These are phyloP conservation scores for Hortaea werneckii DNA, from an alignment of 2,329 filamentous ascomycete species.

Conservation along the genomic window DNA sequence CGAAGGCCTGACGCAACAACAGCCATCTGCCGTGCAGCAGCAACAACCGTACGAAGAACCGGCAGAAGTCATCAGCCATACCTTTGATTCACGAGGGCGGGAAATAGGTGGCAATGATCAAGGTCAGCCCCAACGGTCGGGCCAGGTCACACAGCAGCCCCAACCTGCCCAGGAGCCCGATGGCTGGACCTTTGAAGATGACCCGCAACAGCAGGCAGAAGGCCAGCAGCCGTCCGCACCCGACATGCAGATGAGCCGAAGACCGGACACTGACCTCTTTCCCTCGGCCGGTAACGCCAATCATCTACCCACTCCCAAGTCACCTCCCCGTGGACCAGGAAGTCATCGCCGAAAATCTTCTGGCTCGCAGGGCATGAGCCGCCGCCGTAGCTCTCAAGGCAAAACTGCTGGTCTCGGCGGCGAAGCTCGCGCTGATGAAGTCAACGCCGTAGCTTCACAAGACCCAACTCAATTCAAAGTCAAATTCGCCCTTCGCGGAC, in stretches of 20 bases:
- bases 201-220: slow-evolving; percentile 48
- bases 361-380: slow-evolving; percentile 46
- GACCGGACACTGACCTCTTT: slow-evolving; percentile 82
- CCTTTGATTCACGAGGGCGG: slow-evolving; percentile 48
- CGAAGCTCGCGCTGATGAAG: slow-evolving; percentile 33
- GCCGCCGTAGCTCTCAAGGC: slow-evolving; percentile 51
- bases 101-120: slow-evolving; percentile 38
- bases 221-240: slow-evolving; percentile 11
- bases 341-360: slow-evolving; percentile 75
- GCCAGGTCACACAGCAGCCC: slow-evolving; percentile 7
- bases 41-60: slow-evolving; percentile 42
- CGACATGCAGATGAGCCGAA: slow-evolving; percentile 44
- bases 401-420: slow-evolving; percentile 43
- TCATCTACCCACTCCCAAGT: slow-evolving; percentile 65
- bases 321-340: slow-evolving; percentile 58
- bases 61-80: slow-evolving; percentile 48
- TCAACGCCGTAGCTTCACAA: slow-evolving; percentile 15
- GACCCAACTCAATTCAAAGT: slow-evolving; percentile 81
- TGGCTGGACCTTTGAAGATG: slow-evolving; percentile 89
- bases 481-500: slow-evolving; percentile 80
- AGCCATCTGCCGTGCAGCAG: slow-evolving; percentile 10
- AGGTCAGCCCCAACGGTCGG: slow-evolving; percentile 6
- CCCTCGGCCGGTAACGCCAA: slow-evolving; percentile 54
- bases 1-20: slow-evolving; percentile 14
- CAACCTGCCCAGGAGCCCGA: slow-evolving; percentile 43